These are phyloP conservation scores for Clarkia xantiana DNA, from an alignment of 345 rosid genomes.

Conservation along the genomic window DNA sequence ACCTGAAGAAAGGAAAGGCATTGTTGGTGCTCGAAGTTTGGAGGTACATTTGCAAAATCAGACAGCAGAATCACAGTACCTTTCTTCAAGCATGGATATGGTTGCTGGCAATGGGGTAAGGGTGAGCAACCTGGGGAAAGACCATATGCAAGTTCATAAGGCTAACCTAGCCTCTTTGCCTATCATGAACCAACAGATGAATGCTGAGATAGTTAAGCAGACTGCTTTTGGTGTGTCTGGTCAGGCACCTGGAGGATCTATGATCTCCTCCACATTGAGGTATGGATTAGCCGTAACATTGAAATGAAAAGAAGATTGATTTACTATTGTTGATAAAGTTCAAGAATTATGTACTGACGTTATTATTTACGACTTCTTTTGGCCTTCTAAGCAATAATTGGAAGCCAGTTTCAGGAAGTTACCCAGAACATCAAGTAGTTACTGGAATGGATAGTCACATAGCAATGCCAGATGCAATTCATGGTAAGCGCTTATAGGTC, in stretches of 20 bases:
- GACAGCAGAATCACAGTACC: slow-evolving; percentile 12
- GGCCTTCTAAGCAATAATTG: slow-evolving; percentile 12
- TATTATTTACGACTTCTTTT: neutral
- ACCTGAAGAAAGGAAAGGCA: slow-evolving; percentile 35
- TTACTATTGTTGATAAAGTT: neutral
- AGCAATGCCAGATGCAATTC: slow-evolving; percentile 9
- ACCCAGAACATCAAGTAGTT: slow-evolving; percentile 7
- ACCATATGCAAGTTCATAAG: slow-evolving; percentile 22
- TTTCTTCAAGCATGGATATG: neutral
- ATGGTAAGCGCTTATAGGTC: slow-evolving; percentile 9
- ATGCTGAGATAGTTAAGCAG: slow-evolving; percentile 31
- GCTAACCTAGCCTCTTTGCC: slow-evolving; percentile 20
- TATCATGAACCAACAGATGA: slow-evolving; percentile 27
- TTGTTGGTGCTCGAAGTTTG: slow-evolving; percentile 23
- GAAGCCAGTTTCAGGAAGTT: slow-evolving; percentile 10
- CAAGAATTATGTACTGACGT: neutral
- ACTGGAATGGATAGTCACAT: slow-evolving; percentile 11
- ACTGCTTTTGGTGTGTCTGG: slow-evolving; percentile 25
- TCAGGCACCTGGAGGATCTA: slow-evolving; percentile 23
- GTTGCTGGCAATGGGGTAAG: slow-evolving; percentile 1
- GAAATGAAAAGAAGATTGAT: slow-evolving; percentile 12
- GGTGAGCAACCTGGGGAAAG: slow-evolving; percentile 8
- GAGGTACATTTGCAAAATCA: slow-evolving; percentile 39
- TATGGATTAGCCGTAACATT: slow-evolving; percentile 18
- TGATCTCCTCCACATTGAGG: slow-evolving; percentile 18